Percentiles rank a stretch among this genome's conserved stretches.
Conservation (phyloP, 1,139 yeast genomes). For the Candida sojae region DNA sequence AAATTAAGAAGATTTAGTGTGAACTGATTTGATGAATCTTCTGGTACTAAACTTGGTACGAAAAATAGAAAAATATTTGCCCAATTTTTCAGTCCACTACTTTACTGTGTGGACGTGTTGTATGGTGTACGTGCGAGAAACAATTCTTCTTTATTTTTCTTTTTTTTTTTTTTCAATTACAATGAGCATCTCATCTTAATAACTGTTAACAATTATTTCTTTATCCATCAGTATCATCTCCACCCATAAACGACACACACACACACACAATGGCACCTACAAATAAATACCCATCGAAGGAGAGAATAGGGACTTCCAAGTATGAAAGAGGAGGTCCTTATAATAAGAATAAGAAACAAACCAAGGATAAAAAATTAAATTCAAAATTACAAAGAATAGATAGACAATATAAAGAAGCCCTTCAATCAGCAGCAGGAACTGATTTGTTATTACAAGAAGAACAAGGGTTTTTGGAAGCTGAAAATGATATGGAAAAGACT, state of each 20-base stretch:
- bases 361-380: slow-evolving; percentile 63
- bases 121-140: background rate
- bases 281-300: slow-evolving; percentile 6
- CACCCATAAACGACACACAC: no score
- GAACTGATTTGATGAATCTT: slow-evolving; percentile 1
- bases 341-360: slow-evolving; percentile 12
- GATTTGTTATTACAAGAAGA: slow-evolving; percentile 85
- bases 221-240: no score
- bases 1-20: background rate
- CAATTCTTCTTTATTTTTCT: background rate
- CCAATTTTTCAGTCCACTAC: background rate
- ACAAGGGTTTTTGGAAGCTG: slow-evolving; percentile 86
- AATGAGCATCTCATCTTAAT: background rate
- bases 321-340: slow-evolving; percentile 17
- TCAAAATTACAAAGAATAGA: slow-evolving; percentile 70
- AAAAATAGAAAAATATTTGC: no score
- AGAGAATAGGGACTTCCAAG: slow-evolving; percentile 20
- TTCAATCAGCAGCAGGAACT: slow-evolving; percentile 79
- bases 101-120: background rate
- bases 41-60: background rate
- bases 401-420: slow-evolving; percentile 73
- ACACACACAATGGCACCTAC: background rate
- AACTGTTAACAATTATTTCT: no score
- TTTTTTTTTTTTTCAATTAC: background rate
- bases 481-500: slow-evolving; percentile 84